A percentile compares a stretch with the other conserved stretches of the same genome.
Conservation (phyloP, 345 rosid genomes). For the Eucalyptus camaldulensis region DNA sequence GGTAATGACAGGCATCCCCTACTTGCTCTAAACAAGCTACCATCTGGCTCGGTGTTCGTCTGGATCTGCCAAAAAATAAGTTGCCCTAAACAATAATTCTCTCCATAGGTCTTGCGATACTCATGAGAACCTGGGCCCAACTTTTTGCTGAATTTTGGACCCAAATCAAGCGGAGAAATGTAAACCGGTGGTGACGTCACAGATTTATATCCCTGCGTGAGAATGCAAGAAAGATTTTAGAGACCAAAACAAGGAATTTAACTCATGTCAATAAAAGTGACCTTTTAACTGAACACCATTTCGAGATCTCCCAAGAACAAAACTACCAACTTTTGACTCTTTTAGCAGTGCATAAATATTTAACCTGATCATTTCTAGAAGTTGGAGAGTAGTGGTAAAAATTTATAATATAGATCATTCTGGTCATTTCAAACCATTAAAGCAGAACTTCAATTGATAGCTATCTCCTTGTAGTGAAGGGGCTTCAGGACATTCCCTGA, state of each 20-base stretch:
- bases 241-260: background rate
- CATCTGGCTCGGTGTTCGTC: slow-evolving; percentile 74
- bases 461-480: background rate
- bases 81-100: slow-evolving; percentile 94
- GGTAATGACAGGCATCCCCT: slow-evolving; percentile 93
- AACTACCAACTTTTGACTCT: background rate
- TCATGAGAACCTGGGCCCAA: slow-evolving; percentile 59
- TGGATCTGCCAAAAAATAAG: slow-evolving; percentile 93
- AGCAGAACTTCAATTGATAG: background rate
- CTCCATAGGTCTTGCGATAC: slow-evolving; percentile 82
- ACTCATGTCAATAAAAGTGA: background rate
- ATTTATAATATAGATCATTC: background rate
- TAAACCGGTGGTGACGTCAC: slow-evolving; percentile 80
- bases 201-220: slow-evolving; percentile 56
- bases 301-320: background rate
- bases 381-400: background rate
- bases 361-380: background rate
- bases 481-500: background rate
- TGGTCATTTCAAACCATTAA: background rate
- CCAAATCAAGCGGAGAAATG: slow-evolving; percentile 89
- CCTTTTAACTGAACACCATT: background rate
- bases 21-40: slow-evolving; percentile 50
- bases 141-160: slow-evolving; percentile 74
- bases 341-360: background rate
- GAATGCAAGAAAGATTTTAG: background rate